These are phyloP conservation scores for Kodamaea sagamina DNA, from an alignment of 805 yeast species.

Conservation along the genomic window DNA sequence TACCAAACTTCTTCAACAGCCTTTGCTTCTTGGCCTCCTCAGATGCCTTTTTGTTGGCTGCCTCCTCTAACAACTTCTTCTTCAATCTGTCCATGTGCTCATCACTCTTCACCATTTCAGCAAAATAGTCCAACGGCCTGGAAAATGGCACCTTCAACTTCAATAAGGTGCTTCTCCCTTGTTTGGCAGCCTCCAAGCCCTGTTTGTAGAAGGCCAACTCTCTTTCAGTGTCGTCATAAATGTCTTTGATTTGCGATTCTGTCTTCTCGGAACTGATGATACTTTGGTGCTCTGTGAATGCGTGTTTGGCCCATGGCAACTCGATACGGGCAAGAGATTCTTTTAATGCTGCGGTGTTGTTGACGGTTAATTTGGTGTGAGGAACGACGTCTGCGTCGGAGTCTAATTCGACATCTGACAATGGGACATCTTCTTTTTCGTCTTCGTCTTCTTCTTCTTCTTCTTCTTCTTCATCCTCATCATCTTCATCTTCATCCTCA, in stretches of 20 bases:
- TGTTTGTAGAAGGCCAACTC: conserved; percentile 95
- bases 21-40: conserved; percentile 95
- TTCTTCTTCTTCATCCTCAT: conserved; percentile 55
- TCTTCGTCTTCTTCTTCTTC: conserved; percentile 59
- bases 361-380: conserved; percentile 82
- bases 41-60: conserved; percentile 81
- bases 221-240: conserved; percentile 93
- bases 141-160: conserved; percentile 82
- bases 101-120: conserved; percentile 97
- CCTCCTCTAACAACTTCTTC: conserved; percentile 75
- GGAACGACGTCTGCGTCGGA: conserved; percentile 96
- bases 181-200: conserved; percentile 79
- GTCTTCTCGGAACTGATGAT: conserved; percentile 61
- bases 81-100: conserved; percentile 97
- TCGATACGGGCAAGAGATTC: conserved; percentile 68
- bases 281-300: conserved; percentile 84
- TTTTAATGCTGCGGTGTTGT: conserved; percentile 80
- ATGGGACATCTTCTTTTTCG: conserved; percentile 80
- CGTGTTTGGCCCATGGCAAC: conserved; percentile 62
- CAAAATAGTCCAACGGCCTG: conserved; percentile 94
- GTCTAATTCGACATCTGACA: conserved; percentile 89
- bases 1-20: conserved; percentile 93
- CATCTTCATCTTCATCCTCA: conserved; percentile 53
- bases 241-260: conserved; percentile 73
- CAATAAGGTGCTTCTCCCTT: conserved; percentile 65